Base-by-base conservation (phyloP, 1,139 yeast genomes). In the Sugiyamaella novakii region DNA sequence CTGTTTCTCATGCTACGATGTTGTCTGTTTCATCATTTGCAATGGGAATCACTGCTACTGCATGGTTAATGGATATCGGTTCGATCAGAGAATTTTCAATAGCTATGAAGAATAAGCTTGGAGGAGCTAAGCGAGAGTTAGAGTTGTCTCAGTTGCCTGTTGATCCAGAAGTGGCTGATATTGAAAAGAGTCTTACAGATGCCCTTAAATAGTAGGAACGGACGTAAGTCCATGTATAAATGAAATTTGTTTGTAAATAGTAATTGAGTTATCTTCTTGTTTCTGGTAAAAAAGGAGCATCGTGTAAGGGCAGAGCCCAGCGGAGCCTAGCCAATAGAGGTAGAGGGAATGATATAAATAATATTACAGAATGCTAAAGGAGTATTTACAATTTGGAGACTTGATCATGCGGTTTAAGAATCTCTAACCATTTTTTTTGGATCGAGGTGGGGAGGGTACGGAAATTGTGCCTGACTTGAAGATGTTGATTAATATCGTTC, bases 1-100 rank as follows among this genome's bases (percentile, higher is more conserved):
- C 97, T 0, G 89, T 91, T 3, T 81, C 86, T 0, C 83, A 87
- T 34, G 95, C 96, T 0, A 79, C 95, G 0, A 68, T 86, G 41
- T 70, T 89, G 24, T 87, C 96, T 6, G 77, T 83, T 0, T 78
- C 88, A 1, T 79, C 88, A 0, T 78, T 86, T 59, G 78, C 87
- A 3, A 85, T 87, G 86, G 69, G 80, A 7, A 72, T 83, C 1
- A 79, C 87, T 36, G 95, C 96, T 2, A 74, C 81, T 0, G 83
- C 88, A 56, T 88, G 96, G 95, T 73, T 83, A 24, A 73, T 78
- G 66, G 95, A 88, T 62, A 82, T 88, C 5, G 77, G 86, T 24
- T 75, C 72, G 31, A 73, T 84, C 43, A 71, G 74, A 49, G 96
- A 89, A 62, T 87, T 88, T 65, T 84, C 92, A 0, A 73, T 75